Percentiles rank a stretch among this genome's conserved stretches.
Conservation (phyloP, 305 asterid species). For the Striga hermonthica region DNA sequence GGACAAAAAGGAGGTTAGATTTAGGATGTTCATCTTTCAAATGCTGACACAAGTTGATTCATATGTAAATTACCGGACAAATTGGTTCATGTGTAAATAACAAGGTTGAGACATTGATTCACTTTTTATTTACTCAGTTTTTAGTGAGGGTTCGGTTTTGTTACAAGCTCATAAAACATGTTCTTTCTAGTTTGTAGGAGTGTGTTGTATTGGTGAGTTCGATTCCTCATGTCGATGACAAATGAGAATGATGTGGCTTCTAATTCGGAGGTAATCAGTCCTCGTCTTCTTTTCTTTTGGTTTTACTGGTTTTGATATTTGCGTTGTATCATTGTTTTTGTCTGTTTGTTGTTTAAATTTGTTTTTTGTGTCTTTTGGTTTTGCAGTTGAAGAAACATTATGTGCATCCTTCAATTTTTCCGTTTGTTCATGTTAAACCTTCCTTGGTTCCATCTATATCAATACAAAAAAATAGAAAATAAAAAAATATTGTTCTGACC, state of each 20-base stretch:
- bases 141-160: neutral
- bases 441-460: neutral
- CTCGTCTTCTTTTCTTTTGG: neutral
- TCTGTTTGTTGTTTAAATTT: neutral
- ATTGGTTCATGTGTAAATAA: neutral
- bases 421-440: no score
- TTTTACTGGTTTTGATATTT: neutral
- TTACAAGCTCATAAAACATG: slow-evolving; percentile 10
- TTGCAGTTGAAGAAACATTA: neutral
- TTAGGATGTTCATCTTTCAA: neutral
- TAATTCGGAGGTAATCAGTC: slow-evolving; percentile 31
- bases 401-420: no score
- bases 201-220: slow-evolving; percentile 24
- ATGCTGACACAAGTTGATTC: neutral
- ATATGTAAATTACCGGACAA: neutral
- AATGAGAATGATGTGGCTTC: slow-evolving; percentile 24
- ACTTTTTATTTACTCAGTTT: no score
- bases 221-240: slow-evolving; percentile 26
- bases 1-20: slow-evolving; percentile 4
- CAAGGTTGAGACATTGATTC: no score
- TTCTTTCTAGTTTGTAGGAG: slow-evolving; percentile 7
- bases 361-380: neutral
- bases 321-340: no score
- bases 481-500: neutral
- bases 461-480: neutral